phyloP scores from a whole-genome alignment of 1,284 basidiomycete genomes.

The Hymenochaete sp. region DNA sequence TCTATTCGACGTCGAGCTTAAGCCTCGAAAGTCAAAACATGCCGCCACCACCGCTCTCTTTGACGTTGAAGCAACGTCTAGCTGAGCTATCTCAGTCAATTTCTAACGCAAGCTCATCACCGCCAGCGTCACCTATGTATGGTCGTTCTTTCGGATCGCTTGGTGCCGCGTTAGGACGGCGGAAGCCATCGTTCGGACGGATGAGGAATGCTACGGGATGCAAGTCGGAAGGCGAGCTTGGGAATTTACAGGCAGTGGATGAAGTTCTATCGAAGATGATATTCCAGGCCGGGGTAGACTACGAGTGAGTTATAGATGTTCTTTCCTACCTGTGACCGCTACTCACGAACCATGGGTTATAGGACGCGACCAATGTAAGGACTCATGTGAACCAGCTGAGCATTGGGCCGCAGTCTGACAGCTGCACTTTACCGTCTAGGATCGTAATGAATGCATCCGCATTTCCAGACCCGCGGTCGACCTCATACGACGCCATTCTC shows the following conservation, averaged over 20 bases:
- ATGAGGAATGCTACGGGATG: neutral
- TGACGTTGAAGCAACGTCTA: conserved; percentile 49
- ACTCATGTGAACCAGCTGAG: neutral
- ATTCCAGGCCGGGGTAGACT: conserved; percentile 83
- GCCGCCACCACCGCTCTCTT: conserved; percentile 12
- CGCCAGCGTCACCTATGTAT: conserved; percentile 26
- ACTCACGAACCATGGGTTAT: conserved; percentile 10
- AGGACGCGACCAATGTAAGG: conserved; percentile 80
- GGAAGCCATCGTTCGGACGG: conserved; percentile 1
- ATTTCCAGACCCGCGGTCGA: conserved; percentile 66
- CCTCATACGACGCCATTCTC: conserved; percentile 71
- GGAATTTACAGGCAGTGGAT: conserved; percentile 40
- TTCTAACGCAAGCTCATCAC: conserved; percentile 36
- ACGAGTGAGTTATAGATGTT: conserved; percentile 46
- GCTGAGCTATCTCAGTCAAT: conserved; percentile 41
- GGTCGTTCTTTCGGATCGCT: neutral
- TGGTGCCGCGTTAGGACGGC: neutral
- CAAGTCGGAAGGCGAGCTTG: conserved; percentile 18
- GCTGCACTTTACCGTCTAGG: conserved; percentile 33
- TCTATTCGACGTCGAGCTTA: no score
- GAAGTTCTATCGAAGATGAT: conserved; percentile 65
- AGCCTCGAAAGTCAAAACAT: no score
- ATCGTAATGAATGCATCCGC: conserved; percentile 74
- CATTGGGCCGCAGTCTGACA: neutral
- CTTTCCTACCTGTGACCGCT: conserved; percentile 8